phyloP scores from a whole-genome alignment of 129 eudicot genomes.

The Ambrosia trifida region DNA sequence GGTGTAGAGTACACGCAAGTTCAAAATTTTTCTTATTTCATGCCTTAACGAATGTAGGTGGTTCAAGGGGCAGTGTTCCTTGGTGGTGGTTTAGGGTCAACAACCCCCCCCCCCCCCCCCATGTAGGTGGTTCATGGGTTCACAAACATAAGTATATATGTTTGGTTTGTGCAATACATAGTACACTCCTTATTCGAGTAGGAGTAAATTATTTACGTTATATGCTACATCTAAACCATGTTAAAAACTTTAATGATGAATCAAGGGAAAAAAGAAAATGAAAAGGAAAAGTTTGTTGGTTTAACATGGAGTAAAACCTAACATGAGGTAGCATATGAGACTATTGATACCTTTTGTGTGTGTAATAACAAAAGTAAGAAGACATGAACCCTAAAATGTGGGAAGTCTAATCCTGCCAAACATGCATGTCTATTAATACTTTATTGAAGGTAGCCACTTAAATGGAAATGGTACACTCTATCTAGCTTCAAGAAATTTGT shows the following conservation, averaged over 20 bases:
- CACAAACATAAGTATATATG: neutral
- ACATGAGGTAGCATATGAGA: slow-evolving; percentile 24
- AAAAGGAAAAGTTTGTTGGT: slow-evolving; percentile 3
- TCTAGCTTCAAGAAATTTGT: slow-evolving; percentile 17
- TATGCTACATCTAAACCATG: slow-evolving; percentile 15
- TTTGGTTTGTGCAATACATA: neutral
- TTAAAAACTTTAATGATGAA: slow-evolving; percentile 17
- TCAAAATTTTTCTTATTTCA: no score
- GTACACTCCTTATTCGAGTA: neutral
- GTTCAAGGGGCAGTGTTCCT: no score
- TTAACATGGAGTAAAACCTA: slow-evolving; percentile 35
- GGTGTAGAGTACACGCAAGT: no score
- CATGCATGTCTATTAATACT: slow-evolving; percentile 27
- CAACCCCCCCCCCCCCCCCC: no score
- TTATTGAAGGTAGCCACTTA: slow-evolving; percentile 19
- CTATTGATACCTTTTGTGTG: slow-evolving; percentile 25
- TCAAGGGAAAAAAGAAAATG: slow-evolving; percentile 3
- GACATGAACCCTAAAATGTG: slow-evolving; percentile 34
- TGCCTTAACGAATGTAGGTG: no score
- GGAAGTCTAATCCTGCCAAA: slow-evolving; percentile 38
- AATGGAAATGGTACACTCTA: slow-evolving; percentile 23
- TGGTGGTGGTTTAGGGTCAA: no score
- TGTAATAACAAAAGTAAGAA: slow-evolving; percentile 26
- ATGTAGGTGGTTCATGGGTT: neutral
- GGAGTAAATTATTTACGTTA: neutral